These are phyloP conservation scores for Colletotrichum sp. DNA, from an alignment of 2,329 filamentous ascomycete species.

Conservation along the genomic window DNA sequence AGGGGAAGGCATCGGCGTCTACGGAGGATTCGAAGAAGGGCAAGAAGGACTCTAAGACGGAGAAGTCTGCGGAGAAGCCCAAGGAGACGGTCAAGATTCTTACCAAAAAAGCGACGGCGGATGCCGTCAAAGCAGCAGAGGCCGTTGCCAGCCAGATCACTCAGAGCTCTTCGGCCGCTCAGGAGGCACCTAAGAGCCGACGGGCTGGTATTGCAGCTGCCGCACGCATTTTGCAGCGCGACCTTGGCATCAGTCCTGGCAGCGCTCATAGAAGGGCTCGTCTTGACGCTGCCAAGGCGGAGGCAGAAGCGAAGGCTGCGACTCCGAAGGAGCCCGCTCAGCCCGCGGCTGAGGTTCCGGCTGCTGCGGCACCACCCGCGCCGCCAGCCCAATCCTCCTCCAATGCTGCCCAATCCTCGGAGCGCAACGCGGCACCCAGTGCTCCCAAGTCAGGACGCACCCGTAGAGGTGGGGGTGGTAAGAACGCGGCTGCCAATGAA, in stretches of 20 bases:
- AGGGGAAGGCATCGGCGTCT: slow-evolving; percentile 44
- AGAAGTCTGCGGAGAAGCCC: slow-evolving; percentile 55
- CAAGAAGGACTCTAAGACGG: slow-evolving; percentile 64
- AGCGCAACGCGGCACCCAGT: slow-evolving; percentile 10
- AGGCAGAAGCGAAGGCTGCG: slow-evolving; percentile 48
- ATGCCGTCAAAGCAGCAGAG: slow-evolving; percentile 53
- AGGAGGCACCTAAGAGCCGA: slow-evolving; percentile 57
- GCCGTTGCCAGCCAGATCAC: slow-evolving; percentile 41
- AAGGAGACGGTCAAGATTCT: slow-evolving; percentile 69
- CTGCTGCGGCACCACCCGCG: slow-evolving; percentile 19
- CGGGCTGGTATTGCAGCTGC: slow-evolving; percentile 67
- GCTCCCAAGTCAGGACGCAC: slow-evolving; percentile 22
- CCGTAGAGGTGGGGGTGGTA: slow-evolving; percentile 37
- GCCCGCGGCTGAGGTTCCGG: slow-evolving; percentile 24
- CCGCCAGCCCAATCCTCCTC: slow-evolving; percentile 1
- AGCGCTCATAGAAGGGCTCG: slow-evolving; percentile 66
- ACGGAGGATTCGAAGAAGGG: slow-evolving; percentile 55
- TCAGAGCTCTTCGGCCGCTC: slow-evolving; percentile 35
- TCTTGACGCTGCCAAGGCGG: slow-evolving; percentile 62
- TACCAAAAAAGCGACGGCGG: slow-evolving; percentile 61
- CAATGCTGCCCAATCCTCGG: slow-evolving; percentile 1
- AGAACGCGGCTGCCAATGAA: slow-evolving; percentile 35
- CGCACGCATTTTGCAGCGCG: slow-evolving; percentile 68
- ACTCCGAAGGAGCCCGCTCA: slow-evolving; percentile 35
- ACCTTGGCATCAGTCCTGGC: slow-evolving; percentile 68